Percentiles rank a stretch among this genome's conserved stretches.
These are phyloP conservation scores for Penicillium corylophilum DNA, from an alignment of 2,329 filamentous ascomycete species.

Conservation along the genomic window DNA sequence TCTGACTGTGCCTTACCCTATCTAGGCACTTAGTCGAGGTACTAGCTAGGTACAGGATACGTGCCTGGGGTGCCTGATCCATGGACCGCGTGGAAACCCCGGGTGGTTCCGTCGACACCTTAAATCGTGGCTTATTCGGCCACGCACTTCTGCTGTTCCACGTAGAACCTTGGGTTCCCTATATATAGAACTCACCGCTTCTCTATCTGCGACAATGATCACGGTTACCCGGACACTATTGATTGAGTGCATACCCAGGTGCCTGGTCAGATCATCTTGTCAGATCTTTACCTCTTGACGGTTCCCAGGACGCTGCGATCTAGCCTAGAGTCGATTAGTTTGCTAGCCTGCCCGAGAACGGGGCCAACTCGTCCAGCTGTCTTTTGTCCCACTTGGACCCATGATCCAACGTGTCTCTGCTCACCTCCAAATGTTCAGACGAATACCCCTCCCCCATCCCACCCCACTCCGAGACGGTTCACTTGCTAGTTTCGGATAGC, in stretches of 20 bases:
- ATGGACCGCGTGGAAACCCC: background rate
- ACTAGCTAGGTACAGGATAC: background rate
- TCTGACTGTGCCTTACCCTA: background rate
- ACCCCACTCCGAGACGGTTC: slow-evolving; percentile 8
- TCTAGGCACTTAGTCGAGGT: background rate
- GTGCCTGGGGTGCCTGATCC: background rate
- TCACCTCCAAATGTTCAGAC: no score
- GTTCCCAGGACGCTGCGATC: background rate
- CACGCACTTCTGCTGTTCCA: background rate
- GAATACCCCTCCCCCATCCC: background rate
- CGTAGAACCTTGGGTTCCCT: background rate
- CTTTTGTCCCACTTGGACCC: slow-evolving; percentile 14
- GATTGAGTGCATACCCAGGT: background rate
- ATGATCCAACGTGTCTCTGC: slow-evolving; percentile 18
- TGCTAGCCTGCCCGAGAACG: background rate
- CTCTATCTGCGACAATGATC: background rate
- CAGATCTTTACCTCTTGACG: background rate
- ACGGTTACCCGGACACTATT: background rate
- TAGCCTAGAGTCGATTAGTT: background rate
- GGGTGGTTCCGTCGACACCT: slow-evolving; percentile 6
- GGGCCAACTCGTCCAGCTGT: background rate
- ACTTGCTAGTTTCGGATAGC: background rate
- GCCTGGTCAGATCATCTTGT: background rate
- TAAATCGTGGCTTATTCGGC: slow-evolving; percentile 1
- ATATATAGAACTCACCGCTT: background rate